These are phyloP conservation scores for Coemansia sp. DNA, from an alignment of 192 early-diverging fungal species.

Conservation along the genomic window DNA sequence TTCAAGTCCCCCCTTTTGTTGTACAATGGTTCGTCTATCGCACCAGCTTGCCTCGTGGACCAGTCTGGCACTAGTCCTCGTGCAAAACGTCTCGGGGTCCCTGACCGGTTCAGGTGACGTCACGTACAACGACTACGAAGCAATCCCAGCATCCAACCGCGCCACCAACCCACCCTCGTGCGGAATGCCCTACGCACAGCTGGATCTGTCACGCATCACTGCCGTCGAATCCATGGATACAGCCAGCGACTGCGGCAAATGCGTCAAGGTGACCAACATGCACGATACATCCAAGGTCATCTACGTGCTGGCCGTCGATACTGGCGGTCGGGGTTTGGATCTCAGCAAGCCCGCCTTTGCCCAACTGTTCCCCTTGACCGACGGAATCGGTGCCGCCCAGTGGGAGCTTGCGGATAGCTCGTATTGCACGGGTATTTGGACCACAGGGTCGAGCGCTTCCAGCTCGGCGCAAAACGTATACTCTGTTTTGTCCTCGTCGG, in stretches of 20 bases:
- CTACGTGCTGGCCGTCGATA: conserved; percentile 60
- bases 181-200: conserved; percentile 58
- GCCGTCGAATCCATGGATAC: conserved; percentile 55
- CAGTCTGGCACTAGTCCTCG: conserved; percentile 9
- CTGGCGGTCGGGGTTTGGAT: conserved; percentile 58
- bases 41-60: neutral
- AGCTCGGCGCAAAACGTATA: neutral
- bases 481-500: neutral
- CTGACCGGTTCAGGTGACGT: conserved; percentile 46
- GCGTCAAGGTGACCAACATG: conserved; percentile 55
- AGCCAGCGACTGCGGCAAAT: conserved; percentile 53
- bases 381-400: conserved; percentile 51
- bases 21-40: neutral
- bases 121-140: conserved; percentile 54
- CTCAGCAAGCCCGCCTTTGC: conserved; percentile 56
- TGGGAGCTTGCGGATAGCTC: conserved; percentile 49
- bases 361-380: conserved; percentile 50
- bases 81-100: neutral
- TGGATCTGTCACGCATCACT: conserved; percentile 59
- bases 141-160: conserved; percentile 33
- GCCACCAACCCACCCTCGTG: conserved; percentile 58
- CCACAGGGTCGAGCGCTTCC: conserved; percentile 7
- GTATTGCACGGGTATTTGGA: conserved; percentile 55
- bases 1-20: neutral
- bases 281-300: conserved; percentile 47